Percentiles rank a stretch among this genome's conserved stretches.
phyloP scores from a whole-genome alignment of 2,329 filamentous ascomycete genomes.

The Penicillium sp. region DNA sequence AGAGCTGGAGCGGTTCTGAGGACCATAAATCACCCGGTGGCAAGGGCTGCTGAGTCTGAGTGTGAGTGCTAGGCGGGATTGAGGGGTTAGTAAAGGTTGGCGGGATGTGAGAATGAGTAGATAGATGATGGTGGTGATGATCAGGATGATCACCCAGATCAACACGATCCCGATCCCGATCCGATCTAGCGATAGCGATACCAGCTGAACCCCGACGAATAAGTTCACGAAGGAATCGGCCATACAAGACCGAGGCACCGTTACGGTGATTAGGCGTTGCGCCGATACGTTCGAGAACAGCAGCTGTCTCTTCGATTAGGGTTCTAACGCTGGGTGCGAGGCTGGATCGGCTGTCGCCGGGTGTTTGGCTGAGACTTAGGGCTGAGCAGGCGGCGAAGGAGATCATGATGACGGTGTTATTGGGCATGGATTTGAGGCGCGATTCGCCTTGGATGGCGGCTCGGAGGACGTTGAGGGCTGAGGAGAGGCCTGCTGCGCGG shows the following conservation, averaged over 20 bases:
- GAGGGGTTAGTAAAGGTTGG: no score
- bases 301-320: conserved; percentile 70
- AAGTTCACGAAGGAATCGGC: conserved; percentile 58
- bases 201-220: conserved; percentile 49
- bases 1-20: conserved; percentile 62
- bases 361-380: conserved; percentile 65
- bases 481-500: conserved; percentile 71
- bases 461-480: conserved; percentile 74
- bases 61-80: no score
- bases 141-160: no score
- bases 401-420: conserved; percentile 79
- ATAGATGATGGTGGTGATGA: no score
- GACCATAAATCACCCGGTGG: conserved; percentile 45
- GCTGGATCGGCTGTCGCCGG: conserved; percentile 59
- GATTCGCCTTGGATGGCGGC: conserved; percentile 73
- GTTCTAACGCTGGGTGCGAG: conserved; percentile 66
- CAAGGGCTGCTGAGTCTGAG: background rate
- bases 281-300: conserved; percentile 71
- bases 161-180: no score
- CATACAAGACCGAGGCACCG: conserved; percentile 66
- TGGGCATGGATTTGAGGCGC: conserved; percentile 74
- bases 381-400: conserved; percentile 74
- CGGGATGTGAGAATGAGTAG: conserved; percentile 24
- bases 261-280: conserved; percentile 68
- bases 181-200: no score